These are phyloP conservation scores for Aspergillus luchuensis DNA, from an alignment of 2,329 filamentous ascomycete genomes.

Conservation along the genomic window DNA sequence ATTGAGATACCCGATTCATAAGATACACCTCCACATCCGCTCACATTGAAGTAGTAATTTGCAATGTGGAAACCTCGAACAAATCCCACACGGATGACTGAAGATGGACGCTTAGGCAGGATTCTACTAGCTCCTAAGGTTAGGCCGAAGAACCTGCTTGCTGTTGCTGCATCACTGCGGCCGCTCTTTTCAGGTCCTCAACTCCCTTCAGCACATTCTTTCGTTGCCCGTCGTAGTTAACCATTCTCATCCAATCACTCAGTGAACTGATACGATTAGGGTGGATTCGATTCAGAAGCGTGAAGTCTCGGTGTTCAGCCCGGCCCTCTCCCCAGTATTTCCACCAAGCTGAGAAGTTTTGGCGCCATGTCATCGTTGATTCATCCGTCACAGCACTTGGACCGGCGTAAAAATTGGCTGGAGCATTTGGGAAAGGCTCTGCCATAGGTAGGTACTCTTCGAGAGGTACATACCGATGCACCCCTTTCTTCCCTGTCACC, in stretches of 20 bases:
- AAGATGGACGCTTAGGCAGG: too few species aligned
- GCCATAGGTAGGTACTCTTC: not conserved
- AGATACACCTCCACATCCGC: too few species aligned
- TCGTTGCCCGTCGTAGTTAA: not conserved
- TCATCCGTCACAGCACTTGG: not conserved
- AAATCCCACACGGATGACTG: too few species aligned
- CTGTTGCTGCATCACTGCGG: too few species aligned
- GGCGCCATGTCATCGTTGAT: not conserved
- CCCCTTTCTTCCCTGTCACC: not conserved
- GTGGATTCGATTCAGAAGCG: not conserved
- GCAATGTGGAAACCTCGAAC: too few species aligned
- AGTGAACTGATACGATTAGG: not conserved
- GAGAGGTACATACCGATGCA: not conserved
- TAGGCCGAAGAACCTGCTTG: too few species aligned
- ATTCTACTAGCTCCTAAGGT: too few species aligned
- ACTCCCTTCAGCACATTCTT: not conserved
- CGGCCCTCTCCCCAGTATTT: slow-evolving; percentile 3
- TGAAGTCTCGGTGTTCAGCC: not conserved
- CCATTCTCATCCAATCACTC: not conserved
- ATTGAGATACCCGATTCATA: too few species aligned
- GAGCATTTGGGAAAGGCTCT: not conserved
- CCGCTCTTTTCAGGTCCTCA: too few species aligned
- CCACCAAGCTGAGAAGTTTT: slow-evolving; percentile 9
- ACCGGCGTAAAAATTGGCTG: not conserved
- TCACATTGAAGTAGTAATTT: too few species aligned